A percentile compares a stretch with the other conserved stretches of the same genome.
Evolutionary conservation across 139 green algal species (phyloP).

Genomic region (Tetradesmus lagerheimii): DNA sequence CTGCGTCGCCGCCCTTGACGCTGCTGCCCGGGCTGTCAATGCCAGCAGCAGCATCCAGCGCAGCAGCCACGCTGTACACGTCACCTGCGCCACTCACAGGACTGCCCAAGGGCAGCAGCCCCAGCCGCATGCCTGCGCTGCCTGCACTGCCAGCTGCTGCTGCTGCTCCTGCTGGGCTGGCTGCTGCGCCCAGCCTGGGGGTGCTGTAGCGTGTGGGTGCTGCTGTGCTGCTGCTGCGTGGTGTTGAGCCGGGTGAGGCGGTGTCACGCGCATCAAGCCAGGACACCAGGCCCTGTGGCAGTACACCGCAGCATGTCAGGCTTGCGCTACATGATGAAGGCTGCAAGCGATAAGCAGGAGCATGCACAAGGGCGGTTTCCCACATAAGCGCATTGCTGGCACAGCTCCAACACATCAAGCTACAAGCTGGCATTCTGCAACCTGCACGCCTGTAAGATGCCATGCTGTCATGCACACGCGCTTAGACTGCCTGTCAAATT

Average conservation of each 20-base stretch:
- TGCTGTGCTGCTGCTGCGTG: not conserved
- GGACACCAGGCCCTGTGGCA: conserved; percentile 1
- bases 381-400: too few species aligned
- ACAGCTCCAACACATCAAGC: too few species aligned
- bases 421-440: too few species aligned
- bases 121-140: not conserved
- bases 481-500: too few species aligned
- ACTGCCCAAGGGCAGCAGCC: not conserved
- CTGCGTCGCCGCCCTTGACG: too few species aligned
- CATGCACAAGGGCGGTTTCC: too few species aligned
- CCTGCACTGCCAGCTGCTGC: not conserved
- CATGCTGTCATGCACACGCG: too few species aligned
- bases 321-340: too few species aligned
- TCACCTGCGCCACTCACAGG: not conserved
- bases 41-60: not conserved
- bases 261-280: conserved; percentile 1
- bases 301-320: not conserved
- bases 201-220: not conserved
- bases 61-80: not conserved
- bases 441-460: too few species aligned
- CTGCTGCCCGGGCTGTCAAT: not conserved
- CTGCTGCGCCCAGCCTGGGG: not conserved
- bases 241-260: not conserved
- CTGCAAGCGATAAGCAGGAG: too few species aligned
- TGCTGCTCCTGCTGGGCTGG: too few species aligned